Evolutionary conservation across 345 rosid species (phyloP), one percentile per base, ranked within the genome.

Genomic region (Arabidopsis suecica): DNA sequence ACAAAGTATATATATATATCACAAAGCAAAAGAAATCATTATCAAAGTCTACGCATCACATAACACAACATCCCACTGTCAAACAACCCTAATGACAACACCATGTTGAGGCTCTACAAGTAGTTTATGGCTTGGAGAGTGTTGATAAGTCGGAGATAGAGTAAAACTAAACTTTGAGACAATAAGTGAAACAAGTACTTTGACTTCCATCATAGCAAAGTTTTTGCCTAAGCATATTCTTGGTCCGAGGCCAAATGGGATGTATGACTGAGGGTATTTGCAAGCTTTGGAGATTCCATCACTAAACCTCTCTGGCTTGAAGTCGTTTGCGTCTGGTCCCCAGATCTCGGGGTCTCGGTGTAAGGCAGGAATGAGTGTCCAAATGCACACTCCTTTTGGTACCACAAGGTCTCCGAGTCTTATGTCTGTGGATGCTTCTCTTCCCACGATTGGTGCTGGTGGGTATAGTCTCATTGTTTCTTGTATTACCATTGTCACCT

Each of bases 41-140:
- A 56, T 32, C 22, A 33, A 57, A 33, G 23, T 56, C 61, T 30
- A 56, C 38, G 18, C 41, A 57, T 7, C 20, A 55, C 60, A 28
- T 6, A 55, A 30, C 20, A 7, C 37, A 13, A 55, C 3, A 32
- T 42, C 65, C 69, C 58, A 69, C 0, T 23, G 28, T 44, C 12
- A 18, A 71, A 57, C 28, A 65, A 71, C 72, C 72, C 80, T 71
- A 65, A 89, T 83, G 53, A 72, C 69, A 30, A 91, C 86, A 48
- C 97, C 96, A 75, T 86, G 80, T 78, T 87, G 82, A 62, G 97
- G 96, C 72, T 84, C 89, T 3, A 89, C 88, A n/a, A 89, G 81
- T 86, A 92, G 9, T 18, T 59, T 59, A 59, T 59, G 64, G n/a
- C 85, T 58, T 1, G 98, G 94, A 28, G 89, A 84, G 68, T 89